Conservation (phyloP, 331 rosid species). For the Erythrophleum ivorense region DNA sequence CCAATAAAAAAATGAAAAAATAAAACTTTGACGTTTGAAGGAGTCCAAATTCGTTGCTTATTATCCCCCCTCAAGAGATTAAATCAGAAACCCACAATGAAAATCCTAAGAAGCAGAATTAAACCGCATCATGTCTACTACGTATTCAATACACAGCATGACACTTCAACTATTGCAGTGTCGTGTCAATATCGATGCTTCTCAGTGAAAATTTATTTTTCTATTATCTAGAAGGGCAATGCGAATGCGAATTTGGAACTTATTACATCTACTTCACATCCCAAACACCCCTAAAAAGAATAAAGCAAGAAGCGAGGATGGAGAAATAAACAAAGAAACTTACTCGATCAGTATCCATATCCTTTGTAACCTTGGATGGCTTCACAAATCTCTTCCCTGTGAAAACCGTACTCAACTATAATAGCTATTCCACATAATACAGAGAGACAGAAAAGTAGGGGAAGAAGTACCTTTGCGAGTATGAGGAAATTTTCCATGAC, state of each 20-base stretch:
- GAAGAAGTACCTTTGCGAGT: conserved; percentile 65
- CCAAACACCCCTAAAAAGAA: neutral
- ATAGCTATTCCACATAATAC: neutral
- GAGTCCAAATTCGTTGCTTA: neutral
- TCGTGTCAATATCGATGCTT: too few relatives aligned
- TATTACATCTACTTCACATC: neutral
- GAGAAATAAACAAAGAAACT: conserved; percentile 22
- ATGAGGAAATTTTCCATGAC: conserved; percentile 76
- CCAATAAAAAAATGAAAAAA: neutral
- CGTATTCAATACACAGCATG: too few relatives aligned
- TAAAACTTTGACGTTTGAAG: neutral
- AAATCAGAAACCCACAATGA: neutral
- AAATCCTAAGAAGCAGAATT: neutral
- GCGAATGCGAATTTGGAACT: neutral
- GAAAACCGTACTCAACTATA: neutral
- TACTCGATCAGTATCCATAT: conserved; percentile 86
- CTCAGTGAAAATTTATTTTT: neutral
- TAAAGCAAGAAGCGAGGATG: neutral
- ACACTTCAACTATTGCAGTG: too few relatives aligned
- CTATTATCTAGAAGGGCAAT: neutral
- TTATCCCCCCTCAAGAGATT: neutral
- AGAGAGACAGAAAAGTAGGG: neutral
- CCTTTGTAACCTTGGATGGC: conserved; percentile 71
- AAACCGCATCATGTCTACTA: too few relatives aligned
- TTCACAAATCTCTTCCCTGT: conserved; percentile 77